phyloP scores from a whole-genome alignment of 768 basidiomycete species.

The Podaxis mareebaensis region DNA sequence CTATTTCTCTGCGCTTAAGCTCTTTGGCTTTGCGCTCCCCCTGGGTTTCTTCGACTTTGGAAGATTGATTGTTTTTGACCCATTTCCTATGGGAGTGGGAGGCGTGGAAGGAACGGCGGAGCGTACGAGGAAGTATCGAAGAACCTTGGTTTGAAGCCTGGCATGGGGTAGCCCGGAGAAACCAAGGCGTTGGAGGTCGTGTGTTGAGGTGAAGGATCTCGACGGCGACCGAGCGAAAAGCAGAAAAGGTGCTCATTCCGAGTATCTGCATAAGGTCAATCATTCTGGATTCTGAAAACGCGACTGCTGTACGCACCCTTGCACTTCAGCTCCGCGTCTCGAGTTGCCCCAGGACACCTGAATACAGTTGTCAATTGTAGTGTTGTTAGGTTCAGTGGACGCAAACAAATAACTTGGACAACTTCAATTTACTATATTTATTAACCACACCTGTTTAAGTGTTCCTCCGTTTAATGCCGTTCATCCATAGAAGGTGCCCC shows the following conservation, averaged over 20 bases:
- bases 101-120: constrained; percentile 2
- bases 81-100: not conserved
- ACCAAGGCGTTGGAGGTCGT: not conserved
- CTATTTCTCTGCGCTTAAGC: constrained; percentile 8
- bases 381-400: not conserved
- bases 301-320: not conserved
- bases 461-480: too few species aligned
- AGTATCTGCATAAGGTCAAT: not conserved
- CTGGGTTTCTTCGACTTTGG: not conserved
- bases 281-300: not conserved
- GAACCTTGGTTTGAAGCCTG: not conserved
- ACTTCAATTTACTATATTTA: too few species aligned
- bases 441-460: too few species aligned
- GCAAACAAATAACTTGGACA: not conserved
- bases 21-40: not conserved
- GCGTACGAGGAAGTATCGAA: too few species aligned
- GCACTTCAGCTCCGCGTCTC: not conserved
- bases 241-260: constrained; percentile 14
- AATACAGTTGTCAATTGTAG: not conserved
- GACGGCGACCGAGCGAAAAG: constrained; percentile 8
- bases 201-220: constrained; percentile 2
- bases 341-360: too few species aligned
- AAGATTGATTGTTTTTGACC: constrained; percentile 1
- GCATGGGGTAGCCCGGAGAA: not conserved
- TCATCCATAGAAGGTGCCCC: too few species aligned